Evolutionary conservation across 1,139 yeast species (phyloP), one percentile per base, ranked within the genome.

Genomic region (Lodderomyces oxycetoniae): DNA sequence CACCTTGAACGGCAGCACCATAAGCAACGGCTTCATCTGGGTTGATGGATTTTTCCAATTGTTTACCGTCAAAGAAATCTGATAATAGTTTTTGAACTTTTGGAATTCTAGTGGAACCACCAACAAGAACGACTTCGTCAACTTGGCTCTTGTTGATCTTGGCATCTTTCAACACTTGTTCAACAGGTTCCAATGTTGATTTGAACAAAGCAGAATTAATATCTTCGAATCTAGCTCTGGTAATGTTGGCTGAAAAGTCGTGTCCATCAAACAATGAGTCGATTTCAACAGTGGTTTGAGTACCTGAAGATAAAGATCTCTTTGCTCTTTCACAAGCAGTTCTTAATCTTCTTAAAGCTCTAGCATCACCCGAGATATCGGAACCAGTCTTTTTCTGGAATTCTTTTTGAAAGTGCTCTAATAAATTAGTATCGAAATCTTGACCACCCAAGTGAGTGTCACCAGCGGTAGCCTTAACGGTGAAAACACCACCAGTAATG

Each of bases 361-460:
- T 84, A 62, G 93, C 85, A 70, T 89, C 94, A 54, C 69, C 68
- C 50, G 96, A 79, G 64, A 89, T 79, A 67, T 89, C 97, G 69
- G 75, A 73, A 76, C 91, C 89, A 66, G 93, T 83, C 83, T 89
- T 89, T 80, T 87, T 85, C 79, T 87, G 82, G 91, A 89, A 89
- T 64, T 89, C 96, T 59, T 79, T 78, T 71, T 81, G 80, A 81
- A 89, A 89, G 78, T 78, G 87, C 68, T 85, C 91, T 64, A 89
- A 84, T 63, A 89, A 79, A 79, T 88, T 85, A 80, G 89, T 81
- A 71, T 88, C 96, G 73, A 89, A 89, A 77, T 89, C 97, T 78
- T 89, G 95, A 83, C 97, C 97, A 82, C 98, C 97, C 77, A 89
- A 83, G 74, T 89, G 98, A 60, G 98, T 91, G 76, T 91, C 96